Evolutionary conservation across 1,284 basidiomycete species (phyloP), one percentile per base, ranked within the genome.

Genomic region (Ceratobasidium sp.): DNA sequence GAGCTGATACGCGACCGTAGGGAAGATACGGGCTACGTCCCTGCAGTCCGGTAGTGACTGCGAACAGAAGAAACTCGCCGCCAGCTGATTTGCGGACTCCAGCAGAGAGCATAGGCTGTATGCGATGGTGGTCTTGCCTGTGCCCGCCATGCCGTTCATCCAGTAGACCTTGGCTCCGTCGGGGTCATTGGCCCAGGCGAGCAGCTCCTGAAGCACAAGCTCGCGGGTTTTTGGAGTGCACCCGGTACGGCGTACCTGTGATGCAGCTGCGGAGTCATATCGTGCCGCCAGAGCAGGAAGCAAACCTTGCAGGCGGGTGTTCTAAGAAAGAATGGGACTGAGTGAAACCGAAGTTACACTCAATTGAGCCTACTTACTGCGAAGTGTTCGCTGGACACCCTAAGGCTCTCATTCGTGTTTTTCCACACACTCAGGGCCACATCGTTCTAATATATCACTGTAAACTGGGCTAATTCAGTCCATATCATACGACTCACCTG

Each of bases 1-100:
- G 6, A 72, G 48, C 34, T 72, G 71, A 18, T 57, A 57, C 8
- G 71, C 71, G 18, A 72, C 28, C 3, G 62, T 48, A 12, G 71
- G 71, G 41, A 72, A 36, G 8, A 72, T 60, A 23, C 28, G 60
- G 5, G 26, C 6, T 23, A 60, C 60, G n/a, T 72, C 43, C n/a
- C 65, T 23, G 16, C 65, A 32, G n/a, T 50, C 43, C 1, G 43
- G 60, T n/a, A 30, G 50, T 45, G 45, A 74, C 0, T 79, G 75
- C 4, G 79, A 78, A 48, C 78, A 80, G 74, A 80, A 81, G 16
- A 45, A 50, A 2, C 75, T 78, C 1, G 79, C 79, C 3, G 77
- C 79, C 3, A 80, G 78, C 4, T 26, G 30, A 4, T 71, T 53
- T 21, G 57, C 14, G 12, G 18, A 34, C 16, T 53, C 32, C 26